phyloP scores from a whole-genome alignment of 768 basidiomycete species.

The Crepidotus variabilis region DNA sequence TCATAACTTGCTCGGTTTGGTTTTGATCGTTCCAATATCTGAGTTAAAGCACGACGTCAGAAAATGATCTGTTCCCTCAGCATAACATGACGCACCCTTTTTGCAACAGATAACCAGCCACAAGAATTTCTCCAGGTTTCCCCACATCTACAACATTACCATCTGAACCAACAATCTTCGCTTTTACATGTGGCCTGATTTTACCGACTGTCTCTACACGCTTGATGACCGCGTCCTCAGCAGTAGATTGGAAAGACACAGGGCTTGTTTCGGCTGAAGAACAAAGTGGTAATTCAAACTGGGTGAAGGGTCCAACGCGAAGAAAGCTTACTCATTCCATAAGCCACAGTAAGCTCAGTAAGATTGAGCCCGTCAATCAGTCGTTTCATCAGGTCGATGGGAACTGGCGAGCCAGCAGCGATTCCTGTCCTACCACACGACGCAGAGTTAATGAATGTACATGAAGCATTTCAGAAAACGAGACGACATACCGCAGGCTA shows the following conservation, averaged over 20 bases:
- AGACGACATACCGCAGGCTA: conserved; percentile 36
- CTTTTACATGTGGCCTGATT: conserved; percentile 72
- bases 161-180: conserved; percentile 59
- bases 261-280: conserved; percentile 74
- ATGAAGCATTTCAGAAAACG: background rate
- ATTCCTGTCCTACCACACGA: conserved; percentile 62
- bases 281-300: background rate
- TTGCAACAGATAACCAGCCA: conserved; percentile 76
- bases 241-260: conserved; percentile 78
- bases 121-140: conserved; percentile 70
- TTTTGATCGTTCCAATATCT: conserved; percentile 78
- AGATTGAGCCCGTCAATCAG: conserved; percentile 68
- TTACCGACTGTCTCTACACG: conserved; percentile 82
- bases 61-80: background rate
- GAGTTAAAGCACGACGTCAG: background rate
- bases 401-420: conserved; percentile 75
- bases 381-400: conserved; percentile 74
- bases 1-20: conserved; percentile 62
- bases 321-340: conserved; percentile 76
- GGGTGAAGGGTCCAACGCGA: background rate
- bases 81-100: conserved; percentile 51
- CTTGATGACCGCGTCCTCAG: conserved; percentile 64
- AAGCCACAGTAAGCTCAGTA: conserved; percentile 69
- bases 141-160: conserved; percentile 67
- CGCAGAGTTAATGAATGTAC: background rate